phyloP scores from a whole-genome alignment of 768 basidiomycete species.

The Mycena polygramma region DNA sequence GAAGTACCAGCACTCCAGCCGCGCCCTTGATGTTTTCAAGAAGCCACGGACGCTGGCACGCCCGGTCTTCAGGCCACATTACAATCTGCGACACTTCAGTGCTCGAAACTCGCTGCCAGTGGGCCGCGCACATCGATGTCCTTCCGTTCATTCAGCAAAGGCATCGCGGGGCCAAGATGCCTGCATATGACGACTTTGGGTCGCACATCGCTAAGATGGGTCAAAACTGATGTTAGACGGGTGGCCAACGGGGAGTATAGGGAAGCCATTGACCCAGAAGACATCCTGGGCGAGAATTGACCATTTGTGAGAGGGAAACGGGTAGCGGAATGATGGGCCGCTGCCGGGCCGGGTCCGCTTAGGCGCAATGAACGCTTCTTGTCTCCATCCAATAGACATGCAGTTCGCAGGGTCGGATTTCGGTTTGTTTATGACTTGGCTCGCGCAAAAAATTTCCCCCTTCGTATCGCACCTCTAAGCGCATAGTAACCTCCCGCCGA shows the following conservation, averaged over 20 bases:
- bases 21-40: slow-evolving; percentile 79
- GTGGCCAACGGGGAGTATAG: not conserved
- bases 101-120: too few species aligned
- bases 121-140: slow-evolving; percentile 25
- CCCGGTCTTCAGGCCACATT: slow-evolving; percentile 64
- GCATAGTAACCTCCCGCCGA: too few species aligned
- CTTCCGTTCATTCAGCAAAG: slow-evolving; percentile 13
- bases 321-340: too few species aligned
- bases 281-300: slow-evolving; percentile 14
- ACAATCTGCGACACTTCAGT: slow-evolving; percentile 46
- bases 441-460: too few species aligned
- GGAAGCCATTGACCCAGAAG: slow-evolving; percentile 33
- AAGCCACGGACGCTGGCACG: slow-evolving; percentile 77
- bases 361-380: too few species aligned
- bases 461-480: too few species aligned
- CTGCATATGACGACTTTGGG: slow-evolving; percentile 38
- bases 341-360: too few species aligned
- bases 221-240: slow-evolving; percentile 27
- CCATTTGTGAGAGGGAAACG: too few species aligned
- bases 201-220: slow-evolving; percentile 24
- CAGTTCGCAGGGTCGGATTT: too few species aligned
- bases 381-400: too few species aligned
- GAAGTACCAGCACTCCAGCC: slow-evolving; percentile 71
- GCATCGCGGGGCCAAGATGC: slow-evolving; percentile 36
- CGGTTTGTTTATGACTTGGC: too few species aligned